phyloP scores from a whole-genome alignment of 2,329 filamentous ascomycete species.

The Trichophyton verrucosum region DNA sequence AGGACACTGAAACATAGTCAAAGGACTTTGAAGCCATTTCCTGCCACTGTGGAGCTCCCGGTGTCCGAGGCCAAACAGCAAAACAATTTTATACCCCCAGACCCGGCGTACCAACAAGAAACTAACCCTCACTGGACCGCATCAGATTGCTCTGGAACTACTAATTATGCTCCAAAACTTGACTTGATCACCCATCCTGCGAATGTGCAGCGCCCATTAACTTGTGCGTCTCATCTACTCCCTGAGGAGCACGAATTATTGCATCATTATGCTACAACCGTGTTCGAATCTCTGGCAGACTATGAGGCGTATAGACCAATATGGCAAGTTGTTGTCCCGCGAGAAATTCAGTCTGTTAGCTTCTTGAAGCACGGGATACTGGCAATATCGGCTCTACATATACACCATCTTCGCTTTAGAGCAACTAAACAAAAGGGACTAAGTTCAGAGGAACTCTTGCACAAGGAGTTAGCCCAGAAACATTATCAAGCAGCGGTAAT shows the following conservation, averaged over 20 bases:
- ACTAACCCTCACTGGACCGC: not conserved
- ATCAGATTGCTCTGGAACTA: not conserved
- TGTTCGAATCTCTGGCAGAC: conserved; percentile 8
- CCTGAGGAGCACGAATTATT: conserved; percentile 10
- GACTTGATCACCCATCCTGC: not conserved
- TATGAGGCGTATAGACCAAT: conserved; percentile 11
- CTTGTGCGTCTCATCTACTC: not conserved
- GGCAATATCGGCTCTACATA: conserved; percentile 17
- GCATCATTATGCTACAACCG: conserved; percentile 12
- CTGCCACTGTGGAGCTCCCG: not conserved
- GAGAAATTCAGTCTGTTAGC: conserved; percentile 11
- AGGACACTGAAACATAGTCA: not conserved
- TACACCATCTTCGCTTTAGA: conserved; percentile 10
- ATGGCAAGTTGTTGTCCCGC: conserved; percentile 13
- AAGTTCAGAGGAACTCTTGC: not conserved
- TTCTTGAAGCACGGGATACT: conserved; percentile 20
- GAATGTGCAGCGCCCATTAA: not conserved
- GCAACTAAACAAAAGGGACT: not conserved
- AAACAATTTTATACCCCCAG: not conserved
- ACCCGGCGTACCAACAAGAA: not conserved
- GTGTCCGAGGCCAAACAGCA: not conserved
- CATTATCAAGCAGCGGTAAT: conserved; percentile 11
- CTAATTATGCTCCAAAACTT: not conserved
- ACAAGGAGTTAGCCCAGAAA: conserved; percentile 9
- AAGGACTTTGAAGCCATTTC: not conserved